Percentiles rank a stretch among this genome's conserved stretches.
phyloP scores from a whole-genome alignment of 352 stramenopile species.

The Phytophthora pisi region DNA sequence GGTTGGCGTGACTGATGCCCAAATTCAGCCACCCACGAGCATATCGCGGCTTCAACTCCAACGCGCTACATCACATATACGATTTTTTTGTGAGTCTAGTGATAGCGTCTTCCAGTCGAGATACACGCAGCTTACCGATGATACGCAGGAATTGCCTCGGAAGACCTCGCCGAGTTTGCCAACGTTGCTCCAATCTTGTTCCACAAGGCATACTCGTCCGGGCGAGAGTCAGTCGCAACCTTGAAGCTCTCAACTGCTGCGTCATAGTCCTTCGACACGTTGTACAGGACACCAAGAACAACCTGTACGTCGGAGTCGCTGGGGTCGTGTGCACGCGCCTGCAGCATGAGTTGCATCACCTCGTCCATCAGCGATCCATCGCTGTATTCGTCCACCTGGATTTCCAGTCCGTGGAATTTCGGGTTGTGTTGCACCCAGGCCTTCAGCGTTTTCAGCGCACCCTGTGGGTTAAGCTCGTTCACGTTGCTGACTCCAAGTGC shows the following conservation, averaged over 20 bases:
- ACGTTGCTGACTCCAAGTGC: constrained; percentile 96
- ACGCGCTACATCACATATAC: constrained; percentile 58
- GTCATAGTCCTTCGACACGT: constrained; percentile 97
- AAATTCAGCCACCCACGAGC: constrained; percentile 97
- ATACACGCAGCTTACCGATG: constrained; percentile 54
- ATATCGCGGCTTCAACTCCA: constrained; percentile 97
- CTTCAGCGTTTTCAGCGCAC: constrained; percentile 93
- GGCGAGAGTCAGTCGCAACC: constrained; percentile 74
- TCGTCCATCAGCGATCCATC: constrained; percentile 92
- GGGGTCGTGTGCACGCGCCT: constrained; percentile 82
- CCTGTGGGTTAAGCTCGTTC: constrained; percentile 96
- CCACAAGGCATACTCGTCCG: constrained; percentile 96
- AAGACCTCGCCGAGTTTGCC: constrained; percentile 94
- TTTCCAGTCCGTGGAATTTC: constrained; percentile 95
- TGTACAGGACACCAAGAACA: constrained; percentile 97
- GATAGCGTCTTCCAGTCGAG: neutral
- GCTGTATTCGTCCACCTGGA: constrained; percentile 87
- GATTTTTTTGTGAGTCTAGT: neutral
- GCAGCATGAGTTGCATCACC: constrained; percentile 95
- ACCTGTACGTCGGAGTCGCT: constrained; percentile 86
- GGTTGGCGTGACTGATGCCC: constrained; percentile 97
- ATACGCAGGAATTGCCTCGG: constrained; percentile 94
- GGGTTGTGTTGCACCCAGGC: constrained; percentile 97
- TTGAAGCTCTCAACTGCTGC: constrained; percentile 92
- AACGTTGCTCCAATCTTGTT: constrained; percentile 98